phyloP scores from a whole-genome alignment of 2,329 filamentous ascomycete genomes.

The Microcyclosporella mali region DNA sequence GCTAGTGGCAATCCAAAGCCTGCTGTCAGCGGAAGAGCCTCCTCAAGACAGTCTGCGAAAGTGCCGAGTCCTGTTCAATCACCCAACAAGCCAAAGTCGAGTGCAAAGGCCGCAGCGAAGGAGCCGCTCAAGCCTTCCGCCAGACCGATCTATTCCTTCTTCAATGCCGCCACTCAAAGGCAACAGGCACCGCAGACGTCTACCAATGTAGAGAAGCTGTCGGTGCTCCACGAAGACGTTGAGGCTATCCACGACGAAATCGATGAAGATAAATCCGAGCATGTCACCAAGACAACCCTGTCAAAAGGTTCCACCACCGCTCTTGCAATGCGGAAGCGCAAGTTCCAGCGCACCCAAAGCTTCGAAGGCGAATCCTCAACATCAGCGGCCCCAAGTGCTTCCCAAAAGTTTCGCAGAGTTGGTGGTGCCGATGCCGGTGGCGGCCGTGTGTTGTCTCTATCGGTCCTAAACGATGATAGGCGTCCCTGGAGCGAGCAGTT shows the following conservation, averaged over 20 bases:
- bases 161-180: constrained; percentile 39
- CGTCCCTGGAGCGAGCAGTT: constrained; percentile 87
- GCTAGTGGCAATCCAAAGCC: constrained; percentile 20
- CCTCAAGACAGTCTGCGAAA: constrained; percentile 1
- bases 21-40: constrained; percentile 9
- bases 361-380: constrained; percentile 12
- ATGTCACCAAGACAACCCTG: constrained; percentile 13
- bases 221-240: constrained; percentile 18
- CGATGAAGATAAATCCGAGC: constrained; percentile 22
- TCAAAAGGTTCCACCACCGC: constrained; percentile 31
- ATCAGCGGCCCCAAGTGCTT: constrained; percentile 17
- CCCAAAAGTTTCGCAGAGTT: constrained; percentile 43
- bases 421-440: constrained; percentile 30
- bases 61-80: constrained; percentile 14
- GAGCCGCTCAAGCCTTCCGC: constrained; percentile 33
- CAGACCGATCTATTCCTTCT: constrained; percentile 46
- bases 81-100: constrained; percentile 14
- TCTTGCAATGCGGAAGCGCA: constrained; percentile 32
- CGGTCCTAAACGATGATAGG: constrained; percentile 44
- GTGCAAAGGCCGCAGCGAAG: constrained; percentile 24
- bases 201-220: constrained; percentile 37
- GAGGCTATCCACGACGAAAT: constrained; percentile 31
- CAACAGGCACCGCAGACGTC: constrained; percentile 34
- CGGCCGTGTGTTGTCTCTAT: constrained; percentile 29
- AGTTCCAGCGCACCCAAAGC: constrained; percentile 18